A percentile compares a stretch with the other conserved stretches of the same genome.
Conservation (phyloP, 2,329 filamentous ascomycete genomes). For the Fusarium nelsonii region DNA sequence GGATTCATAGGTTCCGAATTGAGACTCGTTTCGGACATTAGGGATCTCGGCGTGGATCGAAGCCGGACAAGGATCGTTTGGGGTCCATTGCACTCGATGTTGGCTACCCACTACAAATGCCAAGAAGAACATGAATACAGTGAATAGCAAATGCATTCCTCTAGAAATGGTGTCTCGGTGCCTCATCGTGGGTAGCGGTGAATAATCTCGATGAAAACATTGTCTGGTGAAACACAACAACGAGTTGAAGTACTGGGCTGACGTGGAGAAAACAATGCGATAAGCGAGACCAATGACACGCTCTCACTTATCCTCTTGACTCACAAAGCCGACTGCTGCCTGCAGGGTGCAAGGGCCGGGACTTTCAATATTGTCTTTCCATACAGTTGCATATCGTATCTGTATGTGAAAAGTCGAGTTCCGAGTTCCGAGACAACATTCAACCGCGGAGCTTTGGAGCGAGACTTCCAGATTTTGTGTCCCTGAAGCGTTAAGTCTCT, state of each 20-base stretch:
- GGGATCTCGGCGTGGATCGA: neutral
- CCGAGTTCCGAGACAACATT: too few species aligned
- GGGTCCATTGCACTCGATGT: neutral
- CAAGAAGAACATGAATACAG: accelerated
- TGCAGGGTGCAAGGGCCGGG: neutral
- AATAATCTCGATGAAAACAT: neutral
- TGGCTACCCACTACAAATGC: neutral
- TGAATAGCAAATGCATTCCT: accelerated
- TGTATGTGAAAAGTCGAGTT: too few species aligned
- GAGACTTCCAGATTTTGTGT: too few species aligned
- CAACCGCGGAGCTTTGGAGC: too few species aligned
- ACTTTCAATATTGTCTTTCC: neutral
- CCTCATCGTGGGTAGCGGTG: neutral
- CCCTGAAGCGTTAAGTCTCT: too few species aligned
- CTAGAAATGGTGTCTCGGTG: neutral
- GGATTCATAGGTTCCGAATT: neutral
- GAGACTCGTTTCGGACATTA: too few species aligned
- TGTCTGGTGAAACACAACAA: neutral
- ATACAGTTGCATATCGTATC: too few species aligned
- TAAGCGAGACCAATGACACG: conserved; percentile 2
- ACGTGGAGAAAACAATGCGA: neutral
- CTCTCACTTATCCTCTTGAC: neutral
- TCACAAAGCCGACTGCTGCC: neutral
- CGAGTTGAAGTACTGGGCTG: neutral
- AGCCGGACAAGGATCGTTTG: neutral